Evolutionary conservation across 176 grass and related monocot species (phyloP), one percentile per base, ranked within the genome.

Genomic region (Eleusine indica): DNA sequence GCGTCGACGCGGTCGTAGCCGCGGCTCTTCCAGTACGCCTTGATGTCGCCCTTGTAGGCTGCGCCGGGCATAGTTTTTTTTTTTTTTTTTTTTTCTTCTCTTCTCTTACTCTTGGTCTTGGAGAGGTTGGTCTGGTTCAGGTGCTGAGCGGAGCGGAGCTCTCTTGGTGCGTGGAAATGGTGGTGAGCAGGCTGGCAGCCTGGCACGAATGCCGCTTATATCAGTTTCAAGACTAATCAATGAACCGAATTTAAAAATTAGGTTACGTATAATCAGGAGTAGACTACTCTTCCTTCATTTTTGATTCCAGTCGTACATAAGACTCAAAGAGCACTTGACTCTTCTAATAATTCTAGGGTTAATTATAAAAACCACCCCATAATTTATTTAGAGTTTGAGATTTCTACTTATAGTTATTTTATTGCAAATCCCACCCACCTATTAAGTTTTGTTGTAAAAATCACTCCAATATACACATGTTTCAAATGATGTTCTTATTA

Each of bases 11-110:
- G 70, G 80, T 81, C 86, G 87, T 87, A 93, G 2, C 86, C 90
- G 25, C 89, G 96, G 18, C 86, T 90, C 91, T 83, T 91, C 88
- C 90, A 93, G 78, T 92, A 92, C 40, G 66, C 88, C 70, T 87
- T 95, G 80, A 98, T 93, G 54, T 89, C 92, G 81, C 92, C 89
- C 80, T 89, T 98, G 75, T 39, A 44, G 42, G 74, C 78, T 29
- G 69, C 28, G 28, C 77, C 22, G 19, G 44, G 71, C 68, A 81
- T 81, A 66, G 58, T 87, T 77, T 51, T 15, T 11, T 2, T 35
- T 32, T 32, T 32, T 32, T 32, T 2, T 3, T 74, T 25, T 53
- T 28, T 77, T 81, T 10, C 46, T 12, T 68, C 13, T 25, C 25
- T 25, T 25, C 25, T 25, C 25, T 25, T 25, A 25, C 25, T 25